A percentile compares a stretch with the other conserved stretches of the same genome.
Conservation (phyloP, 2,329 filamentous ascomycete species). For the Nannizziopsis arthrosporioides region DNA sequence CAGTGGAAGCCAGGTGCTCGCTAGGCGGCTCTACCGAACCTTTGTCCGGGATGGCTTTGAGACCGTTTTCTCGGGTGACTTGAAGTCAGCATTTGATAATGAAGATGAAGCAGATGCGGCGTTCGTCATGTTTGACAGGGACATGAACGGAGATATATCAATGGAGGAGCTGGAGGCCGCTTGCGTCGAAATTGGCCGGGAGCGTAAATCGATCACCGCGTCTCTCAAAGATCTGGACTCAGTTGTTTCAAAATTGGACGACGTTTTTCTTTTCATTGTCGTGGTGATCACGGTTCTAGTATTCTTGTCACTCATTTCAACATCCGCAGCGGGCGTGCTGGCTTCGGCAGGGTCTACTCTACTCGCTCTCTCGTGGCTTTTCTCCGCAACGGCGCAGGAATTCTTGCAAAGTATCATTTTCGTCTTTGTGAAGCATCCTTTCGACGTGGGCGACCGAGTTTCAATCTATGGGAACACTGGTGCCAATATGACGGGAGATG, state of each 20-base stretch:
- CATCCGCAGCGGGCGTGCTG: conserved; percentile 80
- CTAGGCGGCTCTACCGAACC: conserved; percentile 76
- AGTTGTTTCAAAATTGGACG: conserved; percentile 79
- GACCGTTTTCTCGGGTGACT: conserved; percentile 64
- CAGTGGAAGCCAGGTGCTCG: conserved; percentile 66
- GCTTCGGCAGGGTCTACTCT: conserved; percentile 77
- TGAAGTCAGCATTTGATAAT: conserved; percentile 66
- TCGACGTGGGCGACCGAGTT: conserved; percentile 89
- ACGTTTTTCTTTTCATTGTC: conserved; percentile 80
- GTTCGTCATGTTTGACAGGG: conserved; percentile 88
- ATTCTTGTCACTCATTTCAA: conserved; percentile 78
- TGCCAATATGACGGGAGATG: conserved; percentile 64
- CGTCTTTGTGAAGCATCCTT: conserved; percentile 89
- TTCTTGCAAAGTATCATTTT: conserved; percentile 85
- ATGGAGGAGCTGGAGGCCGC: conserved; percentile 90
- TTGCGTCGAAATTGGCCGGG: conserved; percentile 85
- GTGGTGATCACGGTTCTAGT: conserved; percentile 69
- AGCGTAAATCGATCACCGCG: conserved; percentile 89
- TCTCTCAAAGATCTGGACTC: conserved; percentile 91
- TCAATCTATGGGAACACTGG: conserved; percentile 86
- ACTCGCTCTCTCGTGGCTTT: conserved; percentile 84
- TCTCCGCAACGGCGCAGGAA: conserved; percentile 85
- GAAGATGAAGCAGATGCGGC: conserved; percentile 80
- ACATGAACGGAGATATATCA: conserved; percentile 90
- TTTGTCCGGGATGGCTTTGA: conserved; percentile 65